Conservation (phyloP, 345 rosid species). For the Bruguiera gymnorhiza region DNA sequence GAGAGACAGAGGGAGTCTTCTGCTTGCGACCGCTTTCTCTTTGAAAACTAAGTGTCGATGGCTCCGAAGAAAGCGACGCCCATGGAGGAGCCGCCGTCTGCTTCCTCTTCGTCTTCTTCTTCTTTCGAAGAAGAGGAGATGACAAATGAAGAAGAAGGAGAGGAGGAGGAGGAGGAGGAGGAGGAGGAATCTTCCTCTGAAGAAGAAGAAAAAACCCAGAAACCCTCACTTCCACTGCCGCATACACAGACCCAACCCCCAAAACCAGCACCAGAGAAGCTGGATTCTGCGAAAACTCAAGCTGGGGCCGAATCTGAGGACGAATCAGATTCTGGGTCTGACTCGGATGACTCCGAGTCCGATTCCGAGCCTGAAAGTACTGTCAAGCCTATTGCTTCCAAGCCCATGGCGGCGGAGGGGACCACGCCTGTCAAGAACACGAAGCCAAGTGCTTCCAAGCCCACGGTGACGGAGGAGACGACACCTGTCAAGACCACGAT, state of each 20-base stretch:
- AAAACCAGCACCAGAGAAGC: neutral
- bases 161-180: neutral
- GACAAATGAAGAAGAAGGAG: constrained; percentile 1
- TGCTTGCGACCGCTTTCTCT: too few species aligned
- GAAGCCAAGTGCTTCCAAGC: constrained; percentile 6
- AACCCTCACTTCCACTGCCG: neutral
- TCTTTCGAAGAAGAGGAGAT: constrained; percentile 2
- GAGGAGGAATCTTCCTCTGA: constrained; percentile 4
- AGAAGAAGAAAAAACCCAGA: constrained; percentile 7
- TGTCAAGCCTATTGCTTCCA: constrained; percentile 27
- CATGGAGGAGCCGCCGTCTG: neutral
- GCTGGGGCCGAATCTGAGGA: too few species aligned
- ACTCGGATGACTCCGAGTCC: constrained; percentile 22
- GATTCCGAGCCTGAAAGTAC: constrained; percentile 18
- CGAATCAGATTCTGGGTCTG: constrained; percentile 20
- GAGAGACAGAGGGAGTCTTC: too few species aligned
- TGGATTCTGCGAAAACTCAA: neutral
- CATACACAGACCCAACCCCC: neutral
- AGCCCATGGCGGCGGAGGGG: constrained; percentile 29
- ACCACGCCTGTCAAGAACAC: constrained; percentile 12
- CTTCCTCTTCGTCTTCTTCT: neutral
- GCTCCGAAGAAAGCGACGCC: neutral
- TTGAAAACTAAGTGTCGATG: neutral
- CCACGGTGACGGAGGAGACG: neutral
- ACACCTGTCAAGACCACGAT: too few species aligned